phyloP scores from a whole-genome alignment of 352 stramenopile genomes.

The Globisporangium irregulare region DNA sequence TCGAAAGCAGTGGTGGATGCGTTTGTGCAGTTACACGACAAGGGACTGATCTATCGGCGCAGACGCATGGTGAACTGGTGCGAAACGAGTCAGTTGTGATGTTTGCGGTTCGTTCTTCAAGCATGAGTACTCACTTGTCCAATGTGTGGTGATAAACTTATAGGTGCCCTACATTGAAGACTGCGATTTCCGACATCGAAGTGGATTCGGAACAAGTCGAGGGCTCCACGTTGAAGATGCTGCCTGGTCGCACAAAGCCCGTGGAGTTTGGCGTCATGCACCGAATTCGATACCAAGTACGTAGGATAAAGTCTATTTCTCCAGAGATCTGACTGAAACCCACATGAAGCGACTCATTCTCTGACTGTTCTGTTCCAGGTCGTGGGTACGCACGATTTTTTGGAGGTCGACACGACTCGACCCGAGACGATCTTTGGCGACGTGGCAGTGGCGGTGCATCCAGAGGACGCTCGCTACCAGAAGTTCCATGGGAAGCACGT shows the following conservation, averaged over 20 bases:
- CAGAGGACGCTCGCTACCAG: slow-evolving; percentile 93
- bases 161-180: slow-evolving; percentile 92
- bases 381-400: slow-evolving; percentile 50
- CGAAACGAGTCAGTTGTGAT: slow-evolving; percentile 24
- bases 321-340: not conserved
- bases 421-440: slow-evolving; percentile 99
- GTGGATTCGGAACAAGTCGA: slow-evolving; percentile 98
- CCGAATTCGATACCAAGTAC: slow-evolving; percentile 70
- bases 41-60: slow-evolving; percentile 96
- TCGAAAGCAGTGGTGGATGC: slow-evolving; percentile 56
- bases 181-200: slow-evolving; percentile 95
- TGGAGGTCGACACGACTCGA: slow-evolving; percentile 97
- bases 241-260: slow-evolving; percentile 66
- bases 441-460: slow-evolving; percentile 97
- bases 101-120: not conserved
- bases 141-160: not conserved
- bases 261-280: slow-evolving; percentile 88
- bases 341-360: not conserved
- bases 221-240: slow-evolving; percentile 62
- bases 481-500: slow-evolving; percentile 95
- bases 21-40: slow-evolving; percentile 92
- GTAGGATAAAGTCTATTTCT: not conserved
- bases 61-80: slow-evolving; percentile 99
- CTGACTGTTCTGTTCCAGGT: slow-evolving; percentile 24
- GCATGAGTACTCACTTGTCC: not conserved